Percentiles rank a stretch among this genome's conserved stretches.
These are phyloP conservation scores for Kondoa subrosea DNA, from an alignment of 768 basidiomycete genomes.

Conservation along the genomic window DNA sequence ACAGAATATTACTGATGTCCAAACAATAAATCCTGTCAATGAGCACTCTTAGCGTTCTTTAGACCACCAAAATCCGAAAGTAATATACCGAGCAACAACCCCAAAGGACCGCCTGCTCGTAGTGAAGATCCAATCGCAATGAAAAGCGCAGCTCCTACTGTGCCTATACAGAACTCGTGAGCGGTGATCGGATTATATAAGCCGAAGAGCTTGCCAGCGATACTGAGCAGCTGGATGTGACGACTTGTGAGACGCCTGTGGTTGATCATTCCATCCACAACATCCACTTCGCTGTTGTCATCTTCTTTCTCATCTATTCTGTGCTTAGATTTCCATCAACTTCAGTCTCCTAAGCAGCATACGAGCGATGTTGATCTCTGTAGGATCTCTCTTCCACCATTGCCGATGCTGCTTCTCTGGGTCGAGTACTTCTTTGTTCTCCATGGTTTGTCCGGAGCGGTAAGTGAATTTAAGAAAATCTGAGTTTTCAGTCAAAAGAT, in stretches of 20 bases:
- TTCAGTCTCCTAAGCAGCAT: too few species aligned
- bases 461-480: too few species aligned
- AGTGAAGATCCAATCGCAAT: slow-evolving; percentile 15
- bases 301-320: too few species aligned
- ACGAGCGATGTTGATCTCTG: too few species aligned
- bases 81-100: slow-evolving; percentile 6
- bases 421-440: too few species aligned
- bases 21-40: slow-evolving; percentile 1
- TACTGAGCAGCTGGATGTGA: slow-evolving; percentile 15
- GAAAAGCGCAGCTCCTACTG: slow-evolving; percentile 8
- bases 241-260: slow-evolving; percentile 13
- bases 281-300: neutral
- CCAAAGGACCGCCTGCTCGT: slow-evolving; percentile 13
- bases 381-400: too few species aligned
- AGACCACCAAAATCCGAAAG: neutral
- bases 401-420: too few species aligned
- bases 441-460: too few species aligned
- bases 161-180: neutral
- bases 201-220: slow-evolving; percentile 15
- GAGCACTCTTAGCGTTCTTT: neutral
- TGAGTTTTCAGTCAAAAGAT: too few species aligned
- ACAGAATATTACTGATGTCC: slow-evolving; percentile 13
- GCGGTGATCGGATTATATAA: neutral
- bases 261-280: slow-evolving; percentile 8
- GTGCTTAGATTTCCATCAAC: too few species aligned